phyloP scores from a whole-genome alignment of 768 basidiomycete genomes.

The Mycena crocata region DNA sequence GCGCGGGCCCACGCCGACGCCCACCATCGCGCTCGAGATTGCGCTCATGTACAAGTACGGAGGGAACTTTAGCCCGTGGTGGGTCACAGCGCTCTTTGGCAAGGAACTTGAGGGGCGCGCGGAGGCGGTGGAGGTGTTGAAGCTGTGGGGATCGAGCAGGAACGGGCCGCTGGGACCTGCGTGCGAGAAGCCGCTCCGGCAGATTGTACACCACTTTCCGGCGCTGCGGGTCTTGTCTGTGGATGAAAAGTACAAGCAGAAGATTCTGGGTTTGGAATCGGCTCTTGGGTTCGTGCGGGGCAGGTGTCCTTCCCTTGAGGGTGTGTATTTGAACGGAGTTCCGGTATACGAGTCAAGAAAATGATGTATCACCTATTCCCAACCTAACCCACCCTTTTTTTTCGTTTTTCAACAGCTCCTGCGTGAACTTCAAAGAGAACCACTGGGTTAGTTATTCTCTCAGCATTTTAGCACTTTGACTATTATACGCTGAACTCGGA shows the following conservation, averaged over 20 bases:
- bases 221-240: neutral
- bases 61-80: neutral
- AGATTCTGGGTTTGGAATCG: neutral
- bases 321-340: too few relatives aligned
- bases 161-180: neutral
- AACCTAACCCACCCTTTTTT: too few relatives aligned
- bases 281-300: neutral
- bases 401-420: too few relatives aligned
- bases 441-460: too few relatives aligned
- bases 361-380: too few relatives aligned
- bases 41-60: neutral
- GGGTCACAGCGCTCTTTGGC: neutral
- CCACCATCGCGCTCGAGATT: neutral
- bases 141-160: neutral
- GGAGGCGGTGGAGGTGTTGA: neutral
- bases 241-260: neutral
- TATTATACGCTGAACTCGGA: too few relatives aligned
- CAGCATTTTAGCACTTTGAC: too few relatives aligned
- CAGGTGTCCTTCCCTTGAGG: too few relatives aligned
- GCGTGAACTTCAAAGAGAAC: too few relatives aligned
- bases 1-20: neutral
- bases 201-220: neutral
- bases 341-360: too few relatives aligned
- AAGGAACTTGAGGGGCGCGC: neutral
- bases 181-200: neutral